Conservation (phyloP, 116 monocot species). For the Thalassia testudinum region DNA sequence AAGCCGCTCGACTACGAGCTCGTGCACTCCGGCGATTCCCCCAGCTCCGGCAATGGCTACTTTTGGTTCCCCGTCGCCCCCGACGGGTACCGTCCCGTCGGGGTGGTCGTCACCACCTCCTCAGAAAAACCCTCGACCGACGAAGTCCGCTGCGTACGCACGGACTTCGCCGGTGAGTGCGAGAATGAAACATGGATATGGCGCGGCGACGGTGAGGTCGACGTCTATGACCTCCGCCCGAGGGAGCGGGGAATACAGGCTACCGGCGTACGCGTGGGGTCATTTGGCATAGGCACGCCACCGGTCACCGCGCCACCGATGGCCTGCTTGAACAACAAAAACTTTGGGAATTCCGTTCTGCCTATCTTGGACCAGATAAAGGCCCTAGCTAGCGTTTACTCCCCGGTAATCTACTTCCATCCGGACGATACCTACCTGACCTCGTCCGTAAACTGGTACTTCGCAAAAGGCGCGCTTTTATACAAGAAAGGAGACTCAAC, state of each 20-base stretch:
- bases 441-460: conserved; percentile 71
- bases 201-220: conserved; percentile 3
- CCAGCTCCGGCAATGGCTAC: conserved; percentile 15
- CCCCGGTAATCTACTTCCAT: conserved; percentile 57
- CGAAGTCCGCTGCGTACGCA: conserved; percentile 37
- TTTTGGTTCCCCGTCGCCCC: conserved; percentile 74
- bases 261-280: conserved; percentile 33
- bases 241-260: conserved; percentile 10
- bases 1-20: conserved; percentile 44
- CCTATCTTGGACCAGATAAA: conserved; percentile 39
- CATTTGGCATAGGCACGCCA: conserved; percentile 17
- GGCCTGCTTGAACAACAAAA: conserved; percentile 42
- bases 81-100: conserved; percentile 46
- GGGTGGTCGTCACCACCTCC: conserved; percentile 39
- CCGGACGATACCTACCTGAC: conserved; percentile 51
- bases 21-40: conserved; percentile 33
- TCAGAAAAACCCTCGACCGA: conserved; percentile 43
- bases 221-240: conserved; percentile 22
- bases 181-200: conserved; percentile 50
- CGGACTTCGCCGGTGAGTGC: conserved; percentile 42
- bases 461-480: conserved; percentile 53
- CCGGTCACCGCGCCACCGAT: conserved; percentile 1
- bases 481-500: conserved; percentile 25
- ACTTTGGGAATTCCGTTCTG: conserved; percentile 20
- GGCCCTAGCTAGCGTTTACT: conserved; percentile 25